Conservation (phyloP, 1,139 yeast species). For the Casaregolazyma lundiana region DNA sequence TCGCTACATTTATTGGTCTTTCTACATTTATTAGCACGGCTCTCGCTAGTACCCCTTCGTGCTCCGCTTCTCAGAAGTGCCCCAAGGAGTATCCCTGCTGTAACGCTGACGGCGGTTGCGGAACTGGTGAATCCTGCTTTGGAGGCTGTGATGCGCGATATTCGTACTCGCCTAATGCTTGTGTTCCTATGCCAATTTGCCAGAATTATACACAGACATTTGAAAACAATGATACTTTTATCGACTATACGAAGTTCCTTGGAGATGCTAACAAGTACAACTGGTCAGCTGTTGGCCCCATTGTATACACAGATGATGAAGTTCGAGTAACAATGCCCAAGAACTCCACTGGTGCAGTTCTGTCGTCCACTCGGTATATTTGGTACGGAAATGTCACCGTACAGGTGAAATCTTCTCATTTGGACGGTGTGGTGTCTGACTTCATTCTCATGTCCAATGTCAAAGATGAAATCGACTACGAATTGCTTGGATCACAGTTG, state of each 20-base stretch:
- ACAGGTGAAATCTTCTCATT: conserved; percentile 66
- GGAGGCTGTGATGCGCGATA: conserved; percentile 75
- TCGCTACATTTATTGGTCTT: background rate
- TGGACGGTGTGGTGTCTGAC: conserved; percentile 80
- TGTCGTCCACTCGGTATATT: conserved; percentile 71
- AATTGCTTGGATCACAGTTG: conserved; percentile 72
- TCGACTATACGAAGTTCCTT: conserved; percentile 46
- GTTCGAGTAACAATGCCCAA: conserved; percentile 74
- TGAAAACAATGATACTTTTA: conserved; percentile 30
- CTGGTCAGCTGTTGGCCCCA: conserved; percentile 73
- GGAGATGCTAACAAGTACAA: conserved; percentile 67
- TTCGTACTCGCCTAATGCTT: conserved; percentile 55
- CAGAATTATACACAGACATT: conserved; percentile 28
- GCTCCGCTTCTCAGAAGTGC: conserved; percentile 36
- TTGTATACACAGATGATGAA: conserved; percentile 49
- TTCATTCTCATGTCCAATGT: conserved; percentile 78
- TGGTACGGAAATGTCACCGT: conserved; percentile 86
- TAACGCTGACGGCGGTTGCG: conserved; percentile 73
- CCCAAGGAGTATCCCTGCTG: conserved; percentile 75
- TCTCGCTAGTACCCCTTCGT: conserved; percentile 5
- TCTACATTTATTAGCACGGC: background rate
- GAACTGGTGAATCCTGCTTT: conserved; percentile 70
- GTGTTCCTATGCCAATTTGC: conserved; percentile 62
- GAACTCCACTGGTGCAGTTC: conserved; percentile 67
- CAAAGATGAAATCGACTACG: conserved; percentile 87